Conservation (phyloP, 352 stramenopile genomes). For the Pythium biforme region DNA sequence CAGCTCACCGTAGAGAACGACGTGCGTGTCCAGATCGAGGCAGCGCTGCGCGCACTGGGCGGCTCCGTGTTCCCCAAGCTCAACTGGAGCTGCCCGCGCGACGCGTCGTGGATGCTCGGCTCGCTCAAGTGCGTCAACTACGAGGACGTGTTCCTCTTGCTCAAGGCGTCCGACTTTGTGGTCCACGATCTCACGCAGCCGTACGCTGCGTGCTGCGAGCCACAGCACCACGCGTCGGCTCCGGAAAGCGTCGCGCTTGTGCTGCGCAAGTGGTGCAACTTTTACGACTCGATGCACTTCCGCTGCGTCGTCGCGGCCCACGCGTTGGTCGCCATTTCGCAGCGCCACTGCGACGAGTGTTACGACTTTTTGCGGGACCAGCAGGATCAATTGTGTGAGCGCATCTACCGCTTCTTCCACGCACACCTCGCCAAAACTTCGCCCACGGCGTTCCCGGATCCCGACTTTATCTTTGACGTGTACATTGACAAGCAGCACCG, state of each 20-base stretch:
- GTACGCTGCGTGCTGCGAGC: constrained; percentile 63
- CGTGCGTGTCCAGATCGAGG: constrained; percentile 62
- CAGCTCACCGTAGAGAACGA: constrained; percentile 35
- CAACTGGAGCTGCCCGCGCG: constrained; percentile 93
- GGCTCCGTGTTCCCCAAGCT: constrained; percentile 88
- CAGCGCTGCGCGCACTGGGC: constrained; percentile 57
- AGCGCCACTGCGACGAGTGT: constrained; percentile 91
- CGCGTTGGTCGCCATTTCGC: constrained; percentile 85
- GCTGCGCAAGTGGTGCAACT: constrained; percentile 94
- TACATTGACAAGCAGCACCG: constrained; percentile 93
- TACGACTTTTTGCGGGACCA: constrained; percentile 88
- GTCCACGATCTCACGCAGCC: constrained; percentile 89
- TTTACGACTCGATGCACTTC: constrained; percentile 95
- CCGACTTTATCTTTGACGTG: constrained; percentile 91
- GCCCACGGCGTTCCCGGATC: constrained; percentile 49
- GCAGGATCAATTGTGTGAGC: constrained; percentile 63
- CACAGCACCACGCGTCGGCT: not conserved
- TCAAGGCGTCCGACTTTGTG: constrained; percentile 87
- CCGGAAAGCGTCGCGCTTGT: constrained; percentile 70
- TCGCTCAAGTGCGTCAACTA: constrained; percentile 76
- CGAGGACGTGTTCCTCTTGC: constrained; percentile 80
- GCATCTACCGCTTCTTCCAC: constrained; percentile 68
- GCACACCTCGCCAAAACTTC: constrained; percentile 9
- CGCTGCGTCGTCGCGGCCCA: constrained; percentile 89
- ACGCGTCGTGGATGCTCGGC: constrained; percentile 91